Evolutionary conservation across 2,329 filamentous ascomycete genomes (phyloP), one percentile per base, ranked within the genome.

Genomic region (Chrysoporthe austroafricana): DNA sequence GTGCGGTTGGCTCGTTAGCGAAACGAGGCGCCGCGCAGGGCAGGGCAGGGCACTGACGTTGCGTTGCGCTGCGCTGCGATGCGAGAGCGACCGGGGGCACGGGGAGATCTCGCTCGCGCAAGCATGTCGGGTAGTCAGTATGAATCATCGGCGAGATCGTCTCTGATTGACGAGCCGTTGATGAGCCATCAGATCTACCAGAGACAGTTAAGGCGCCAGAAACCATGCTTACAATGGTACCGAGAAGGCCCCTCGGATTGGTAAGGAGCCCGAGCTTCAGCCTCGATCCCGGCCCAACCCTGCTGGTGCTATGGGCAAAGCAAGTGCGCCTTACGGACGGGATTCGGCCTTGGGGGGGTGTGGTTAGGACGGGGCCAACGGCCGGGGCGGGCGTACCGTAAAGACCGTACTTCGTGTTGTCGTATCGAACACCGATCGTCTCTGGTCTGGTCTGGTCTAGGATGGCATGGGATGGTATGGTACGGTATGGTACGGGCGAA

Each of bases 131-230:
- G 26, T 26, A 26, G 26, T 26, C 26, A 48, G 54, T 18, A 61
- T 66, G 64, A 66, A 62, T 66, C 64, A 66, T 62, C 64, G 46
- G 57, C 57, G 42, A 18, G 18, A 39, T 58, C 39, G n/a, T 52
- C 36, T 44, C 18, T n/a, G n/a, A 48, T 60, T 39, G 32, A 57
- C 39, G 54, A 39, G 34, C 54, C 32, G 18, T 44, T 34, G 59
- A 61, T 48, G 26, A 61, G 26, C 42, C 43, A 32, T 42, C 21
- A 57, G 42, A 50, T 61, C 46, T 46, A 36, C 16, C n/a, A n/a
- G 48, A 39, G 7, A 39, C 16, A 14, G 21, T 14, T 43, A 59
- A 21, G 43, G 39, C 32, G 13, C n/a, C 26, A 26, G 26, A 26
- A 18, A 16, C 8, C n/a, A 21, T 59, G 62, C 42, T 60, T n/a